A percentile compares a stretch with the other conserved stretches of the same genome.
phyloP scores from a whole-genome alignment of 106 monocot genomes.

The Vanilla planifolia region DNA sequence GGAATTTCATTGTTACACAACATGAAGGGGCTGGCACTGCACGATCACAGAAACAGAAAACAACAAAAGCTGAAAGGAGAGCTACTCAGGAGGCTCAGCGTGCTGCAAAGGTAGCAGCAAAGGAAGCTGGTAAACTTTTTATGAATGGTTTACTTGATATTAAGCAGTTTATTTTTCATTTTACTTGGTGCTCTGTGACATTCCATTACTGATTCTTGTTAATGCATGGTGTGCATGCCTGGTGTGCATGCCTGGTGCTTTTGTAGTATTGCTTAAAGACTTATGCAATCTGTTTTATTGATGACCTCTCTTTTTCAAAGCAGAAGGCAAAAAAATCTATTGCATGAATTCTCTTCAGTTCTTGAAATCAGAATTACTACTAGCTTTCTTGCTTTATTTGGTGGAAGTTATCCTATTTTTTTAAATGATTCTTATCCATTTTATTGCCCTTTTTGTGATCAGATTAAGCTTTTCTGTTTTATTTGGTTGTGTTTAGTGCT shows the following conservation, averaged over 20 bases:
- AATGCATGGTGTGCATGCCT: neutral
- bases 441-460: too few species aligned
- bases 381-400: too few species aligned
- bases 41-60: constrained; percentile 43
- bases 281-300: neutral
- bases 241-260: too few species aligned
- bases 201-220: neutral
- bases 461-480: too few species aligned
- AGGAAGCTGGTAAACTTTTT: constrained; percentile 43
- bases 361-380: too few species aligned
- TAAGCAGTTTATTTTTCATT: neutral
- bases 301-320: neutral
- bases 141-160: neutral
- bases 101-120: constrained; percentile 64
- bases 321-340: too few species aligned
- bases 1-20: constrained; percentile 23
- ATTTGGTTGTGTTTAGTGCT: too few species aligned
- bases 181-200: neutral
- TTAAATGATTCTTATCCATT: too few species aligned
- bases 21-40: constrained; percentile 28
- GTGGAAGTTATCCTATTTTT: too few species aligned
- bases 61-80: constrained; percentile 75
- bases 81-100: constrained; percentile 77
- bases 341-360: too few species aligned
- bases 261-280: neutral